Conservation (phyloP, 495 filamentous ascomycete species). For the Penicillium waksmanii region DNA sequence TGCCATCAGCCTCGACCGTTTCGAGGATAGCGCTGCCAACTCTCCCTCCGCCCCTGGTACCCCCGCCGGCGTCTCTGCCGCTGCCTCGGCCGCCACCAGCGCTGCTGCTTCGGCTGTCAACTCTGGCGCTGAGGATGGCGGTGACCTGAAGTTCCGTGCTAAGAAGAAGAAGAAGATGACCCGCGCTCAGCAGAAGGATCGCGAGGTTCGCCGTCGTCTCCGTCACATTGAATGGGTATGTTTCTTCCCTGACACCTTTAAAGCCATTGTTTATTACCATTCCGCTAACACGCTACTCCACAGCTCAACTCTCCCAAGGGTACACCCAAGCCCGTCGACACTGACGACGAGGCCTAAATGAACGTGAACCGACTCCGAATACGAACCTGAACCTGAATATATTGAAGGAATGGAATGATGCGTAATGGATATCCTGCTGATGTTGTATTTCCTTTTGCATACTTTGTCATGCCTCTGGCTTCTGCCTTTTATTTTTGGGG, state of each 20-base stretch:
- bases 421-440: conserved; percentile 23
- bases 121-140: conserved; percentile 78
- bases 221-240: conserved; percentile 89
- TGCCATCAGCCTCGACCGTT: conserved; percentile 74
- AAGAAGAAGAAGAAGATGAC: conserved; percentile 99
- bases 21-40: conserved; percentile 77
- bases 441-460: conserved; percentile 25
- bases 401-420: conserved; percentile 24
- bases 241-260: conserved; percentile 29
- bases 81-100: conserved; percentile 58
- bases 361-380: no score
- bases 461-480: conserved; percentile 10
- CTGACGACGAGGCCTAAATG: conserved; percentile 64
- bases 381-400: conserved; percentile 27
- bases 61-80: conserved; percentile 54
- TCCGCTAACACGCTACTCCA: conserved; percentile 28
- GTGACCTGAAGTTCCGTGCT: conserved; percentile 86
- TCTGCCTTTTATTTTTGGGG: no score
- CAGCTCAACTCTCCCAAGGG: conserved; percentile 64
- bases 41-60: conserved; percentile 56
- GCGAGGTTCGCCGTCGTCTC: conserved; percentile 82
- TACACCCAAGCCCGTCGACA: conserved; percentile 76
- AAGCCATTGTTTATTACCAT: background rate
- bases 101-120: conserved; percentile 76
- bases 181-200: conserved; percentile 90